Evolutionary conservation across 2,329 filamentous ascomycete genomes (phyloP), one percentile per base, ranked within the genome.

Genomic region (Monilinia fructigena): DNA sequence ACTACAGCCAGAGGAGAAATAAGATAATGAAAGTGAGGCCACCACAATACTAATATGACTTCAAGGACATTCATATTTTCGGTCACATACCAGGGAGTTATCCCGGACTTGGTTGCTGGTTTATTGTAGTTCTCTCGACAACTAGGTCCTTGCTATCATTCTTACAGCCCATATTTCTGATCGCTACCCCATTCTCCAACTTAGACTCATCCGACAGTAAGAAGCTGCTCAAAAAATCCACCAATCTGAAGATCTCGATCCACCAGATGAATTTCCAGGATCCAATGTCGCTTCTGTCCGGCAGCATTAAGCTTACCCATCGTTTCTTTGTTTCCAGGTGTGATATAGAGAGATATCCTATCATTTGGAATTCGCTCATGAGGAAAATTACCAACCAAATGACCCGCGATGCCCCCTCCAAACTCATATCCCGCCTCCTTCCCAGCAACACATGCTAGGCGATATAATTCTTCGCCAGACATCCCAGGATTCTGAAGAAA

Each of bases 251-350:
- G 70, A 20, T 66, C 75, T 3, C 69, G 72, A 69, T 79, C 77
- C 56, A 75, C 74, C 59, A 79, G 73, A 75, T 80, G 78, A 68
- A 80, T 76, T 68, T 80, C 78, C 72, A 80, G 66, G 66, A 80
- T 80, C 79, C 79, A 80, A 74, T 79, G 78, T 63, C 77, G 61
- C 50, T 53, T 18, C 12, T 18, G 3, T 4, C 50, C 50, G 14
- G 5, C 2, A 7, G 12, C 12, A 28, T 52, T 28, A 18, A 28
- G 50, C 7, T 28, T 52, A 5, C 12, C 18, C 23, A 26, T 28
- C 18, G 23, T 8, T 4, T 53, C 47, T 53, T 31, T 28, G 26
- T 53, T 53, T 31, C 14, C 50, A 8, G 50, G 50, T 28, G 23
- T 53, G 50, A 52, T 18, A 14, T 52, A 28, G 4, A 16, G 23